Evolutionary conservation across 176 grass and related monocot species (phyloP).

Genomic region (Oryza rufipogon): DNA sequence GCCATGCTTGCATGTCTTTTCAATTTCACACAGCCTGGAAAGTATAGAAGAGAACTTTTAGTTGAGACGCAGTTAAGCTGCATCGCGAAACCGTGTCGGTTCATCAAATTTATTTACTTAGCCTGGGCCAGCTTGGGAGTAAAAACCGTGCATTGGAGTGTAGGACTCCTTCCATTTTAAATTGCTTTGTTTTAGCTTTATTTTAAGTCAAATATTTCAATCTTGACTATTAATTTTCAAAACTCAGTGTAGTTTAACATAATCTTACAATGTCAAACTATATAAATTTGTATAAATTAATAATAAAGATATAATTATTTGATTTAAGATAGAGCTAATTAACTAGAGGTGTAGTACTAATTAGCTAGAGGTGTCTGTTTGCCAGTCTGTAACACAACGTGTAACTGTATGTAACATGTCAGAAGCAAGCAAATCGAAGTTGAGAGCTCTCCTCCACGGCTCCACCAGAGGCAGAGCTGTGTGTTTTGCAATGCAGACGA

Average conservation of each 20-base stretch:
- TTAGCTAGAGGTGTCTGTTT: background rate
- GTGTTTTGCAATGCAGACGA: background rate
- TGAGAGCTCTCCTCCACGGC: background rate
- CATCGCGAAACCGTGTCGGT: background rate
- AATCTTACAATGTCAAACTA: too few relatives aligned
- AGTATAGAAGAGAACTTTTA: background rate
- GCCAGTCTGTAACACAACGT: background rate
- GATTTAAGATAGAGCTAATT: too few relatives aligned
- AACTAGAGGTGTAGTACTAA: background rate
- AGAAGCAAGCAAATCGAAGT: background rate
- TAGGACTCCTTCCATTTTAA: too few relatives aligned
- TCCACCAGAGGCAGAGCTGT: background rate
- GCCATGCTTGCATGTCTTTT: background rate
- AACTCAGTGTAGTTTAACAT: too few relatives aligned
- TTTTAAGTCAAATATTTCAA: too few relatives aligned
- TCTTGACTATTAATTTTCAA: too few relatives aligned
- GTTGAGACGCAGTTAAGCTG: background rate
- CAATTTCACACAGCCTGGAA: background rate
- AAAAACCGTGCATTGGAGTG: background rate
- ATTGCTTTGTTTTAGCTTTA: too few relatives aligned
- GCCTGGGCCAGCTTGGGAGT: background rate
- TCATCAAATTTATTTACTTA: background rate
- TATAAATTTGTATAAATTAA: too few relatives aligned
- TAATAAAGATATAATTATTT: too few relatives aligned
- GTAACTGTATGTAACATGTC: background rate